phyloP scores from a whole-genome alignment of 495 filamentous ascomycete species.

The Podospora conica region DNA sequence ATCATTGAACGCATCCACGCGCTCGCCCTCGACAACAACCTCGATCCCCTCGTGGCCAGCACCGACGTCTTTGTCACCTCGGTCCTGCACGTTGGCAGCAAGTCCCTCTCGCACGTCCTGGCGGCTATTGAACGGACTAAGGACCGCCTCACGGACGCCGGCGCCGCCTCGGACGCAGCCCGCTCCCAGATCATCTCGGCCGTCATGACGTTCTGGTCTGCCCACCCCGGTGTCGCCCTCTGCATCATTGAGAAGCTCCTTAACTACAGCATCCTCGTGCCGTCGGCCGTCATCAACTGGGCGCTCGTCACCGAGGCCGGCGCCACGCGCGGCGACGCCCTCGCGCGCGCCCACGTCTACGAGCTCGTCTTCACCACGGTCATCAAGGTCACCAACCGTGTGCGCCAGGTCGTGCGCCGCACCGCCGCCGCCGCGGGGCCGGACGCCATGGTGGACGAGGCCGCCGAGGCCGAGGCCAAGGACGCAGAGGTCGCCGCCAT shows the following conservation, averaged over 20 bases:
- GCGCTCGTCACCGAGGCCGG: constrained; percentile 55
- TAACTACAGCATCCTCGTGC: constrained; percentile 91
- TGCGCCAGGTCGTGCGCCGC: constrained; percentile 69
- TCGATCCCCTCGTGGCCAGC: constrained; percentile 73
- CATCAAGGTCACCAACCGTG: constrained; percentile 83
- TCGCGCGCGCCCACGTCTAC: constrained; percentile 69
- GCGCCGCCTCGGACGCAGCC: constrained; percentile 61
- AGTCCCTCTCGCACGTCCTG: constrained; percentile 91
- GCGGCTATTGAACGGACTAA: constrained; percentile 95
- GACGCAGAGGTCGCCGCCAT: constrained; percentile 61
- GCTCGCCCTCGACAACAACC: constrained; percentile 57
- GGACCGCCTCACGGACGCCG: constrained; percentile 76
- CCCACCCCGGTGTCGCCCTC: constrained; percentile 88
- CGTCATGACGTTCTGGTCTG: constrained; percentile 87
- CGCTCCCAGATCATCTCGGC: constrained; percentile 82
- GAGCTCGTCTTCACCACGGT: constrained; percentile 87
- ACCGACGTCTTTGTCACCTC: constrained; percentile 90
- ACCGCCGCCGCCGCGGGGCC: constrained; percentile 39
- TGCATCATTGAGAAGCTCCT: constrained; percentile 94
- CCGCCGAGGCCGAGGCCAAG: constrained; percentile 41
- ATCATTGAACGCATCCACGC: constrained; percentile 71
- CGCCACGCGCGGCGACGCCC: constrained; percentile 52
- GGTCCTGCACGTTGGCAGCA: constrained; percentile 86
- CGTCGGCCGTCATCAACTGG: constrained; percentile 81
- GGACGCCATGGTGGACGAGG: constrained; percentile 29